A percentile compares a stretch with the other conserved stretches of the same genome.
Evolutionary conservation across 108 stramenopile species (phyloP).

Genomic region (Skeletonema marinoi): DNA sequence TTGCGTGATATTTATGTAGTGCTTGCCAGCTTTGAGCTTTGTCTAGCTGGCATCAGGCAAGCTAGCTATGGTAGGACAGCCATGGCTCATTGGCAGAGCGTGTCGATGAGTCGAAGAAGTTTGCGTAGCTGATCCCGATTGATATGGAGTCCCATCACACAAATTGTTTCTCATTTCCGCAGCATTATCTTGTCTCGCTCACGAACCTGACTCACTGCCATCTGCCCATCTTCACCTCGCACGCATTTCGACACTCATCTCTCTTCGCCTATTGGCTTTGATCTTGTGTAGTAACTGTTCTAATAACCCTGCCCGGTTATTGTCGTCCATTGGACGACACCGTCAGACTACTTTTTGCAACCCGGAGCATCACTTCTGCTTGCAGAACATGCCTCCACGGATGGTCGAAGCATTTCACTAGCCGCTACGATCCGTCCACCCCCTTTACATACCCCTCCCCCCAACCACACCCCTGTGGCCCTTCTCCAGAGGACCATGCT

Average conservation of each 20-base stretch:
- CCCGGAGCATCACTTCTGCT: slow-evolving; percentile 64
- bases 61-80: too few species aligned
- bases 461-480: background rate
- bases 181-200: background rate
- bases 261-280: slow-evolving; percentile 86
- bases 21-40: too few species aligned
- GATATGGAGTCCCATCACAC: too few species aligned
- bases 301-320: slow-evolving; percentile 74
- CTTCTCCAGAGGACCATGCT: background rate
- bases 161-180: background rate
- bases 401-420: slow-evolving; percentile 89
- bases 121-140: too few species aligned
- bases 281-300: slow-evolving; percentile 89
- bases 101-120: too few species aligned
- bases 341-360: slow-evolving; percentile 80
- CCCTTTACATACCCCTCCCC: slow-evolving; percentile 45
- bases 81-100: too few species aligned
- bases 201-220: background rate
- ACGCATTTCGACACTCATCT: slow-evolving; percentile 43
- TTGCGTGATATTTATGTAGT: too few species aligned
- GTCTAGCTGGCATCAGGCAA: too few species aligned
- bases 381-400: slow-evolving; percentile 69
- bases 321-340: slow-evolving; percentile 44
- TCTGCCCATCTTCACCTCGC: background rate
- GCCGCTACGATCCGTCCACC: slow-evolving; percentile 78